Evolutionary conservation across 202 grass and related monocot genomes (phyloP).

Genomic region (Sporobolus alterniflorus): DNA sequence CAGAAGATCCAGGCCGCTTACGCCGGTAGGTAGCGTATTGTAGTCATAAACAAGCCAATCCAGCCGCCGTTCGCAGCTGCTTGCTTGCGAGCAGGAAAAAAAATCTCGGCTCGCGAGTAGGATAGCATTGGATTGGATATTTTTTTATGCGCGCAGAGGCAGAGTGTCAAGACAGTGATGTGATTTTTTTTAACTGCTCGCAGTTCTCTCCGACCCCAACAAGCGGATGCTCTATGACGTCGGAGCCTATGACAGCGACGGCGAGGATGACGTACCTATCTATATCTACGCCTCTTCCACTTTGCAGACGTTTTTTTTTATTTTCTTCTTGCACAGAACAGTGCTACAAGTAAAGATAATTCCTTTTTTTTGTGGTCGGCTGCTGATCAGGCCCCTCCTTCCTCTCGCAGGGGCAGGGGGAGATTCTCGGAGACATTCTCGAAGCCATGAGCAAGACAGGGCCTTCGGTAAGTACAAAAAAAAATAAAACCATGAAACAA

Average conservation of each 20-base stretch:
- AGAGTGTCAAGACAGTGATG: not conserved
- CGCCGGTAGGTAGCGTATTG: constrained; percentile 59
- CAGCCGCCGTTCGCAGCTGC: not conserved
- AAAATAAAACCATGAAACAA: not conserved
- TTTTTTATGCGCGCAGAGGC: no score
- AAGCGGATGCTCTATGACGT: constrained; percentile 95
- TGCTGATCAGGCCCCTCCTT: not conserved
- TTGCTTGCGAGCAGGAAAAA: no score
- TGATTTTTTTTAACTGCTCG: constrained; percentile 20
- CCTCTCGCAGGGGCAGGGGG: constrained; percentile 58
- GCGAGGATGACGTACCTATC: constrained; percentile 45
- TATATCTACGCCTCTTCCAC: no score
- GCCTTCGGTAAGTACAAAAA: not conserved
- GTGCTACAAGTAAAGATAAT: not conserved
- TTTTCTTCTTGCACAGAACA: no score
- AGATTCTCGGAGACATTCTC: constrained; percentile 84
- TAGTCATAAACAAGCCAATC: not conserved
- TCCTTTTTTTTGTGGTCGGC: not conserved
- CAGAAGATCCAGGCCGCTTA: constrained; percentile 93
- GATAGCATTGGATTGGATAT: no score
- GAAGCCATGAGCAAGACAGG: constrained; percentile 77
- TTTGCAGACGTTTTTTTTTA: not conserved
- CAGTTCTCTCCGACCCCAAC: constrained; percentile 88
- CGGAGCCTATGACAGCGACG: constrained; percentile 82
- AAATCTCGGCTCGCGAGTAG: no score